Evolutionary conservation across 2,329 filamentous ascomycete genomes (phyloP).

Genomic region (Colletotrichum endophyticum): DNA sequence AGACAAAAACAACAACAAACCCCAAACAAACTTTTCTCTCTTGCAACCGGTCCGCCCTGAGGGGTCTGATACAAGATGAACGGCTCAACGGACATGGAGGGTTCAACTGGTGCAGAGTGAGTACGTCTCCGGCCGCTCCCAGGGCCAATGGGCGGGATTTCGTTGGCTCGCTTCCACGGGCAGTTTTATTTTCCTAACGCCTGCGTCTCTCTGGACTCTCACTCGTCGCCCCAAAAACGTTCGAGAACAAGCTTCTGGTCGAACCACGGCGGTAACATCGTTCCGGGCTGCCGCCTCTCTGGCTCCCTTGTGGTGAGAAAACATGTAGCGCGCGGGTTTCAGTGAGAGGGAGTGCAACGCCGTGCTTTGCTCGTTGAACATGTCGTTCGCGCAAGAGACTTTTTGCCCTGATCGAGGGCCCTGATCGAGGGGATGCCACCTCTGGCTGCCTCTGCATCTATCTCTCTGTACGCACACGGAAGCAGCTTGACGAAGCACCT

Average conservation of each 20-base stretch:
- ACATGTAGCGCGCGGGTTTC: neutral
- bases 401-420: too few relatives aligned
- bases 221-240: neutral
- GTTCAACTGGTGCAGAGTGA: neutral
- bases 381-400: neutral
- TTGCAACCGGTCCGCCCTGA: neutral
- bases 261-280: neutral
- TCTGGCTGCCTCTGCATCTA: neutral
- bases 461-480: neutral
- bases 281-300: neutral
- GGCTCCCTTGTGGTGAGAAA: neutral
- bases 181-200: neutral
- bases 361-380: neutral
- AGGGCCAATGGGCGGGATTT: neutral
- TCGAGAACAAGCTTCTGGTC: neutral
- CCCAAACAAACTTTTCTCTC: neutral
- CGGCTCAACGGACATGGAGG: neutral
- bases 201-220: neutral
- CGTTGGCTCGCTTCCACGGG: neutral
- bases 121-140: neutral
- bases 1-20: constrained; percentile 10
- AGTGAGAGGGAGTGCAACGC: neutral
- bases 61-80: neutral
- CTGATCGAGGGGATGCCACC: neutral
- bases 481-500: neutral